Evolutionary conservation across 2,329 filamentous ascomycete species (phyloP).

Genomic region (Venturiaceae sp.): DNA sequence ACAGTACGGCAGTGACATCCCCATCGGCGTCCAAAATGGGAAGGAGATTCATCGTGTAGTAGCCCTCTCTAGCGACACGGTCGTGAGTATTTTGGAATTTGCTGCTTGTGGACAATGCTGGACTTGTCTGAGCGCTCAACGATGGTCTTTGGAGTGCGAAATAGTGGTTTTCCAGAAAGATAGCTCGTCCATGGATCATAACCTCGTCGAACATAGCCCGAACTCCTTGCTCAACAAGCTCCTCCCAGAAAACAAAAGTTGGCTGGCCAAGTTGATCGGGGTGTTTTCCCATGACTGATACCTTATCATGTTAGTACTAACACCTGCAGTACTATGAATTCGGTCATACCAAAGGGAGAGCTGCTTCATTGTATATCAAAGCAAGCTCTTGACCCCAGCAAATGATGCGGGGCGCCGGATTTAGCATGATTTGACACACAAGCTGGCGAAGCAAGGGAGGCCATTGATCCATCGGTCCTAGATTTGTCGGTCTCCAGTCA

Average conservation of each 20-base stretch:
- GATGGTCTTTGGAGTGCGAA: neutral
- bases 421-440: neutral
- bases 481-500: neutral
- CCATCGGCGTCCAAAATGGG: constrained; percentile 1
- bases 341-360: neutral
- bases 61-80: neutral
- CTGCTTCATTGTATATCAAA: constrained; percentile 1
- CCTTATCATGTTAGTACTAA: neutral
- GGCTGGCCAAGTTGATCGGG: neutral
- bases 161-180: neutral
- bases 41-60: constrained; percentile 38
- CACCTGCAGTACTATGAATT: no score
- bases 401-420: neutral
- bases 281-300: neutral
- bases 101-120: neutral
- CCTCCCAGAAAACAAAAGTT: neutral
- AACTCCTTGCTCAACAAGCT: neutral
- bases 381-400: neutral
- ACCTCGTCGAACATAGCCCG: neutral
- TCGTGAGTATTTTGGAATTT: neutral
- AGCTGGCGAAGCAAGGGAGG: neutral
- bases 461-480: constrained; percentile 2
- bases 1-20: neutral
- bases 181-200: neutral
- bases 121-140: neutral